These are phyloP conservation scores for Leavenworthia alabamica DNA, from an alignment of 345 rosid genomes.

Conservation along the genomic window DNA sequence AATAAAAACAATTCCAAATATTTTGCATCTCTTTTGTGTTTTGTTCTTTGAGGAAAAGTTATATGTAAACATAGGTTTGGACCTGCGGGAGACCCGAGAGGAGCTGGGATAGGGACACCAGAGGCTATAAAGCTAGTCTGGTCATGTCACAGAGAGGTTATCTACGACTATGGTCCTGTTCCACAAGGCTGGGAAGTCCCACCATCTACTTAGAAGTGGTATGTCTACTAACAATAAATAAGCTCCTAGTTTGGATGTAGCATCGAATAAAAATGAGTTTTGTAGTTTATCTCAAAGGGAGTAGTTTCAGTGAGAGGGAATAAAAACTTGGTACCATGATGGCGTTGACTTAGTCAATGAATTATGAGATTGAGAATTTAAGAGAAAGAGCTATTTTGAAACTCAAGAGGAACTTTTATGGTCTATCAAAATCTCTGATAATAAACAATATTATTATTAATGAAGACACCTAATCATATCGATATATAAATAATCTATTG, in stretches of 20 bases:
- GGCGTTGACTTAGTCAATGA: slow-evolving; percentile 3
- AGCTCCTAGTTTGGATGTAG: slow-evolving; percentile 2
- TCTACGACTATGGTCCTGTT: slow-evolving; percentile 80
- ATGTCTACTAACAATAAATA: not conserved
- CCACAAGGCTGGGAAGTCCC: slow-evolving; percentile 74
- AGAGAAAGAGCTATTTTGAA: not conserved
- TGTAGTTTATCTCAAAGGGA: slow-evolving; percentile 12
- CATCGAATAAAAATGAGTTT: slow-evolving; percentile 11
- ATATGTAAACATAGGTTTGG: slow-evolving; percentile 61
- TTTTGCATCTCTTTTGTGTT: not conserved
- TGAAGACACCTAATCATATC: not conserved
- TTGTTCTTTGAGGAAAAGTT: not conserved
- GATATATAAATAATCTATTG: not conserved
- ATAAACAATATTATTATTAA: not conserved
- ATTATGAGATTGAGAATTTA: not conserved
- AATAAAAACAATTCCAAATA: not conserved
- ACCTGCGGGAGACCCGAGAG: slow-evolving; percentile 97
- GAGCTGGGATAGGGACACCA: slow-evolving; percentile 97
- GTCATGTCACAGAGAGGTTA: slow-evolving; percentile 96
- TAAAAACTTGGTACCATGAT: slow-evolving; percentile 9
- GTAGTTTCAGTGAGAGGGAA: slow-evolving; percentile 16
- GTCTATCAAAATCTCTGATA: not conserved
- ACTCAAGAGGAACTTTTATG: not conserved
- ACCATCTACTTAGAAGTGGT: slow-evolving; percentile 48
- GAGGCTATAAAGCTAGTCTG: slow-evolving; percentile 96